These are phyloP conservation scores for Beauveria scarabaeidicola DNA, from an alignment of 2,329 filamentous ascomycete species.

Conservation along the genomic window DNA sequence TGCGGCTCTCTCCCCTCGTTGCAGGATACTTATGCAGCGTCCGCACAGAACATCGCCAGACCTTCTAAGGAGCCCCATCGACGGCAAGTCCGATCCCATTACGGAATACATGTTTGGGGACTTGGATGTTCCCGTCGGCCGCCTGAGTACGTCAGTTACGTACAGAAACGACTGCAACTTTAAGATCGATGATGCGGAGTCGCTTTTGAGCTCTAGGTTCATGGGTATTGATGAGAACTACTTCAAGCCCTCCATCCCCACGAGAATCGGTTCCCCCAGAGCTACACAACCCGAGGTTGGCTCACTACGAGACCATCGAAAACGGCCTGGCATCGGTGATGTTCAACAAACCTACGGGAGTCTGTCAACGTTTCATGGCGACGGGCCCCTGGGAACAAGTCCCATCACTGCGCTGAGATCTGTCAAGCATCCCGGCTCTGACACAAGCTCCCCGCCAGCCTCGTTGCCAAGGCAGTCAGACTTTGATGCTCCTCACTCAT, in stretches of 20 bases:
- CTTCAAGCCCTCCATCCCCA: conserved; percentile 69
- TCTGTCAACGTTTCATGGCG: conserved; percentile 81
- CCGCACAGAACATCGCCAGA: conserved; percentile 51
- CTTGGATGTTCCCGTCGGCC: conserved; percentile 78
- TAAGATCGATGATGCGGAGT: conserved; percentile 82
- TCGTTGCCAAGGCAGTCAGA: conserved; percentile 41
- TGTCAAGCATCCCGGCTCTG: conserved; percentile 52
- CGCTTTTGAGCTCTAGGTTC: conserved; percentile 83
- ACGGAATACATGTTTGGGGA: conserved; percentile 75
- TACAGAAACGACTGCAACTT: conserved; percentile 89
- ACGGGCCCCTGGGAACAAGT: conserved; percentile 67
- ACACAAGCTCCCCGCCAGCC: conserved; percentile 49
- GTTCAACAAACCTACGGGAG: conserved; percentile 79
- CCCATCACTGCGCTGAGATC: conserved; percentile 76
- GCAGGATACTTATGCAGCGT: conserved; percentile 63
- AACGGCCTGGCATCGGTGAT: conserved; percentile 42
- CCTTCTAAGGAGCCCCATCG: conserved; percentile 42
- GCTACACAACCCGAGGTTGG: conserved; percentile 49
- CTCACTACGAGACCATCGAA: conserved; percentile 63
- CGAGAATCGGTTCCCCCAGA: conserved; percentile 34
- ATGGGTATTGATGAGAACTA: conserved; percentile 85
- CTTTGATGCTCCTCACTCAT: conserved; percentile 39
- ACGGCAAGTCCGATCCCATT: conserved; percentile 36
- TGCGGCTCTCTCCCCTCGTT: conserved; percentile 63
- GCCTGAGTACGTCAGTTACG: conserved; percentile 70